Evolutionary conservation across 129 eudicot genomes (phyloP), one percentile per base, ranked within the genome.

Genomic region (Centaurea solstitialis): DNA sequence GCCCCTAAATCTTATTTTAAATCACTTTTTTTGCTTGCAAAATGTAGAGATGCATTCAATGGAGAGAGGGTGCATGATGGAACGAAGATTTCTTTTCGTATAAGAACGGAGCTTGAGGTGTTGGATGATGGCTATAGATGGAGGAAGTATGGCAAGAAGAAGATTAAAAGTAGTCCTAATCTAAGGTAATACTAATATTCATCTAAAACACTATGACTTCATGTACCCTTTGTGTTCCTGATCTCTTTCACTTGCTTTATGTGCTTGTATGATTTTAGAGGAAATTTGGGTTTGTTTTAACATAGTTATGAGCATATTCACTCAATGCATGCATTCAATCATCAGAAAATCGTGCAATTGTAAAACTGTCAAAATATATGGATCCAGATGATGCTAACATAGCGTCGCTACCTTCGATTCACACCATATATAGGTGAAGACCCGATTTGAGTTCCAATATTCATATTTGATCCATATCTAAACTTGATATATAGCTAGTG

Each of bases 141-240:
- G 62, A 50, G 73, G 45, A 69, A 69, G 73, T 69, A 69, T 69
- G 73, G 76, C 61, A 72, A 72, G 59, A 72, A 72, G 59, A 72
- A 39, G 47, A 59, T 72, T 39, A 72, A 72, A 72, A 72, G 76
- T 12, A 72, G 61, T 72, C 76, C 59, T 20, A 72, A 39, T 37
- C 76, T 22, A 72, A 72, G 76, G 76, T 72, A 72, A 37, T 18
- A 15, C 15, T 39, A 35, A n/a, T 39, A 35, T 37, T 72, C 59
- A 72, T 20, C 59, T 30, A 28, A 47, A 15, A 45, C 66, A 22
- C 39, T 3, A 70, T 28, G 39, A 45, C 11, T 11, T n/a, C n/a
- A n/a, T n/a, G n/a, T n/a, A n/a, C 57, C 57, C 17, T 3, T 47
- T 47, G 6, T 12, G 17, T 15, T 15, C 62, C 15, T 33, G 4